These are phyloP conservation scores for Phytophthora cactorum DNA, from an alignment of 352 stramenopile species.

Conservation along the genomic window DNA sequence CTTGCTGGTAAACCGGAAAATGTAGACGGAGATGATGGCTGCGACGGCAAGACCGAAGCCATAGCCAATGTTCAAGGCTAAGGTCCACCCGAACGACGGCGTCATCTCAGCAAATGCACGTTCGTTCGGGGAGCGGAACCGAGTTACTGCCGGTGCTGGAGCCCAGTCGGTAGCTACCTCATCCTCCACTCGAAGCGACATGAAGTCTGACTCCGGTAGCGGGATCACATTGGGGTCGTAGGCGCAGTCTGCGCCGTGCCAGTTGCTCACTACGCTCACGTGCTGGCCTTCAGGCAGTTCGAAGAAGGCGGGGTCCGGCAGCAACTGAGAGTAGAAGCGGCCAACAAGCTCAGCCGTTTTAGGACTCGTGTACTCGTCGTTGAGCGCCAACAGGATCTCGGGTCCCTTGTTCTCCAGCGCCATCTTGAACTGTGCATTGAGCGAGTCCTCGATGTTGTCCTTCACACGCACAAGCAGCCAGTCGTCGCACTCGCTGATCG, in stretches of 20 bases:
- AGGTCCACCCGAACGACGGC: constrained; percentile 34
- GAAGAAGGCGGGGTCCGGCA: constrained; percentile 57
- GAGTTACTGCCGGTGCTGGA: constrained; percentile 25
- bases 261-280: constrained; percentile 72
- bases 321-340: constrained; percentile 66
- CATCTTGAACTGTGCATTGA: constrained; percentile 40
- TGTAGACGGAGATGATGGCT: constrained; percentile 56
- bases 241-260: constrained; percentile 64
- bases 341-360: constrained; percentile 61
- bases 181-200: constrained; percentile 32
- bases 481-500: constrained; percentile 74
- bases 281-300: constrained; percentile 65
- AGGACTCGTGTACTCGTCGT: constrained; percentile 73
- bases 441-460: constrained; percentile 54
- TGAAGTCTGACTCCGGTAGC: constrained; percentile 36
- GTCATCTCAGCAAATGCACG: constrained; percentile 45
- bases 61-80: constrained; percentile 53
- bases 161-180: constrained; percentile 21
- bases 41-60: constrained; percentile 54
- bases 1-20: constrained; percentile 66
- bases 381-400: constrained; percentile 56
- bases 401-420: constrained; percentile 33
- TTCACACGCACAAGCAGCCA: constrained; percentile 78
- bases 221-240: constrained; percentile 64
- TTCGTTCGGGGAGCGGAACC: constrained; percentile 40